Base-by-base conservation (phyloP, 495 filamentous ascomycete species). In the Neurospora africana region DNA sequence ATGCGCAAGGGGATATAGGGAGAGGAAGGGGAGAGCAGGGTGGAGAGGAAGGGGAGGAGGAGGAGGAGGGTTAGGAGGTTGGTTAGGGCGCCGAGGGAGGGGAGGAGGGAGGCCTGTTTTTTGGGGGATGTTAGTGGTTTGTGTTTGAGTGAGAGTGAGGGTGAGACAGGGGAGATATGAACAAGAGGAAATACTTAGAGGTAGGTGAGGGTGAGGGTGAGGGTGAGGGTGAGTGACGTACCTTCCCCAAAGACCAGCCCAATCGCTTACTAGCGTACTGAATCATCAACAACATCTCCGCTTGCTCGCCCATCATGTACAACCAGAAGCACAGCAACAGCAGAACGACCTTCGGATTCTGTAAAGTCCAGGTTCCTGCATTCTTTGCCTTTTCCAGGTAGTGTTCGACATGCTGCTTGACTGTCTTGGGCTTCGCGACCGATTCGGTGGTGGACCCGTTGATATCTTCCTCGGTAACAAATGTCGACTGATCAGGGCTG, bases 251-350 rank as follows among this genome's bases (percentile, higher is more conserved):
- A 6, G 81, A 80, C 83, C 86, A 86, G 27, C 78, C 76, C 72
- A 86, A 88, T 13, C 87, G 81, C 7, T 83, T 85, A n/a, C 85
- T 86, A 11, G 87, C 81, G 74, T 89, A 89, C 69, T 87, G 87
- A 17, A 75, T 69, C 79, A 74, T n/a, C 79, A 73, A 68, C 83
- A 76, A 23, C 68, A 67, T 70, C 17, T 27, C 71, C 27, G 65
- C 74, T 40, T 40, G 30, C 4, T 72, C 39, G 11, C 74, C 75
- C 36, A 76, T 30, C 21, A 13, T 33, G 41, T 71, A 68, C 44
- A 70, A 13, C 27, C 74, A 71, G 1, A 68, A 70, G 27, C 68
- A 70, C 0, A 69, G 17, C 65, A 74, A 38, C 3, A 72, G 23
- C 13, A 72, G 9, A 0, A 68, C 40, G 0, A 70, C 21, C 1